A percentile compares a stretch with the other conserved stretches of the same genome.
These are phyloP conservation scores for Citrullus colocynthis DNA, from an alignment of 306 rosid genomes.

Conservation along the genomic window DNA sequence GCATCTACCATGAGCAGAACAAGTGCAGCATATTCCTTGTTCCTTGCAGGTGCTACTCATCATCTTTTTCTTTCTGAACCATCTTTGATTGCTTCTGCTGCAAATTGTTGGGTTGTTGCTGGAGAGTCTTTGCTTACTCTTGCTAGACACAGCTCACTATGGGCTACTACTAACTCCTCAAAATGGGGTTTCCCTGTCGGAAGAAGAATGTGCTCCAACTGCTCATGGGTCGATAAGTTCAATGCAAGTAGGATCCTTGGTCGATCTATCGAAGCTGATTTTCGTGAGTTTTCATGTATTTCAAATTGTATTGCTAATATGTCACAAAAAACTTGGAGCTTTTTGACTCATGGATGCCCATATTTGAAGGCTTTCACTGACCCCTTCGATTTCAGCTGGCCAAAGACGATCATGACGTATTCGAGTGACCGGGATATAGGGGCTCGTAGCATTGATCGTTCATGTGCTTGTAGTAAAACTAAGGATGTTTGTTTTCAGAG, in stretches of 20 bases:
- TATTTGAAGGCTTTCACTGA: slow-evolving; percentile 29
- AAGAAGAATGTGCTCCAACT: slow-evolving; percentile 25
- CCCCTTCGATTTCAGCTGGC: slow-evolving; percentile 41
- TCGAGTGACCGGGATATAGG: slow-evolving; percentile 1
- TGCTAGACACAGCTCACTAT: slow-evolving; percentile 29
- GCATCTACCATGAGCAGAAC: slow-evolving; percentile 41
- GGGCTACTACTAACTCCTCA: slow-evolving; percentile 21
- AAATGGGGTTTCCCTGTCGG: slow-evolving; percentile 14
- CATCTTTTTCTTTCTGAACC: slow-evolving; percentile 55
- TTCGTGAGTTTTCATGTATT: slow-evolving; percentile 31
- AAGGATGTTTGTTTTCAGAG: not conserved
- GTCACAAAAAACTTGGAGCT: slow-evolving; percentile 19
- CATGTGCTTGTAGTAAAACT: slow-evolving; percentile 9
- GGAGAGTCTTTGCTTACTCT: slow-evolving; percentile 62
- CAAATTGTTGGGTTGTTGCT: slow-evolving; percentile 53
- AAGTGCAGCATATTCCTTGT: slow-evolving; percentile 52
- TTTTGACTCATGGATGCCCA: slow-evolving; percentile 24
- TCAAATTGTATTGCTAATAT: slow-evolving; percentile 21
- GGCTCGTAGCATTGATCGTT: not conserved
- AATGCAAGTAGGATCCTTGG: slow-evolving; percentile 13
- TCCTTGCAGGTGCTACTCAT: slow-evolving; percentile 62
- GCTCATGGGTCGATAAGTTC: slow-evolving; percentile 33
- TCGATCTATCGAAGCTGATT: slow-evolving; percentile 19
- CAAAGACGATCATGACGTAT: not conserved
- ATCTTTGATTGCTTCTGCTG: slow-evolving; percentile 44